Evolutionary conservation across 2,329 filamentous ascomycete species (phyloP).

Genomic region (Xylariaceae sp.): DNA sequence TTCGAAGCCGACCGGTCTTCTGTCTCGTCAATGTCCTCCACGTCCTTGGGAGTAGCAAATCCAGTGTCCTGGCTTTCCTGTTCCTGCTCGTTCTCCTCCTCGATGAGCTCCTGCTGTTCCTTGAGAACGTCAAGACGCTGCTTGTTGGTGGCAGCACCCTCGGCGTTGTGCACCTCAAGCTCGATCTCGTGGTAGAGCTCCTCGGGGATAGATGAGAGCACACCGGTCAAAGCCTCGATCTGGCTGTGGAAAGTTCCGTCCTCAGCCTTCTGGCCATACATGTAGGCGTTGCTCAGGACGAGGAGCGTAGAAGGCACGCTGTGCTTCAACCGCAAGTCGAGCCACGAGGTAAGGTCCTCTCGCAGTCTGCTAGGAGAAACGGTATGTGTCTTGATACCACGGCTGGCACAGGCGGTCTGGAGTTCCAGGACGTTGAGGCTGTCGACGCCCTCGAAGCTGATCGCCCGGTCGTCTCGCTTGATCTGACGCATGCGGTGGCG

Average conservation of each 20-base stretch:
- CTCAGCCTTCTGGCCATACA: slow-evolving; percentile 71
- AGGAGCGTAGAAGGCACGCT: slow-evolving; percentile 94
- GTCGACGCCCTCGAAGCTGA: slow-evolving; percentile 88
- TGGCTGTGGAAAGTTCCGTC: slow-evolving; percentile 85
- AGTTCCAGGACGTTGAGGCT: slow-evolving; percentile 89
- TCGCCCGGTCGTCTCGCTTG: slow-evolving; percentile 94
- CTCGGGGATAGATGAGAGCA: slow-evolving; percentile 91
- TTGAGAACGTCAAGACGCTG: slow-evolving; percentile 96
- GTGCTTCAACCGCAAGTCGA: slow-evolving; percentile 87
- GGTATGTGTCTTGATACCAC: slow-evolving; percentile 87
- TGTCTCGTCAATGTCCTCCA: slow-evolving; percentile 91
- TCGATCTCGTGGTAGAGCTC: slow-evolving; percentile 99
- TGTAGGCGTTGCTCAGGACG: slow-evolving; percentile 94
- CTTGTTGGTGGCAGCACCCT: slow-evolving; percentile 97
- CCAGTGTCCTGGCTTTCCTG: slow-evolving; percentile 72
- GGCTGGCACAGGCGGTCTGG: slow-evolving; percentile 84
- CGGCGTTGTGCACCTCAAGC: slow-evolving; percentile 92
- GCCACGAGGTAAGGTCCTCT: slow-evolving; percentile 87
- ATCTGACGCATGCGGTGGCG: slow-evolving; percentile 98
- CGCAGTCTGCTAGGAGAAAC: slow-evolving; percentile 83
- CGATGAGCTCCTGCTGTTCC: slow-evolving; percentile 96
- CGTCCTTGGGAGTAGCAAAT: slow-evolving; percentile 72
- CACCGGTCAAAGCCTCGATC: slow-evolving; percentile 87
- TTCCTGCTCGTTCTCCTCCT: slow-evolving; percentile 93
- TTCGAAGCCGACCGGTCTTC: slow-evolving; percentile 62